A percentile compares a stretch with the other conserved stretches of the same genome.
phyloP scores from a whole-genome alignment of 1,139 yeast genomes.

The Schizosaccharomyces versatilis region DNA sequence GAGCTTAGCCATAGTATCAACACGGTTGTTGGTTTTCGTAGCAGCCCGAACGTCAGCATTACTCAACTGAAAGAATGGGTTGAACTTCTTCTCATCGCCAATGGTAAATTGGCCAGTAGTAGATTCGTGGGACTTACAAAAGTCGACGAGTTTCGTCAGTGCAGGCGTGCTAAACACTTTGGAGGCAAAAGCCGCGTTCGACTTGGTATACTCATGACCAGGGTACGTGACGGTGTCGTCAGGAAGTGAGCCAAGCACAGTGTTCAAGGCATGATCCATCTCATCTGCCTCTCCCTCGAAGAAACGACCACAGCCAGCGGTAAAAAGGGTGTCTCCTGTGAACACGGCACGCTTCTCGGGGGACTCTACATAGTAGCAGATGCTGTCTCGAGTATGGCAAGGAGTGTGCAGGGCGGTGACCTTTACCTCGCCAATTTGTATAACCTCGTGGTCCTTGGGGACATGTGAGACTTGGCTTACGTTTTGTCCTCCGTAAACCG shows the following conservation, averaged over 20 bases:
- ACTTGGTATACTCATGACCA: slow-evolving; percentile 85
- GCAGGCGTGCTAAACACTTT: slow-evolving; percentile 36
- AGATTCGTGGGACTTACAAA: slow-evolving; percentile 32
- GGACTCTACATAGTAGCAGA: slow-evolving; percentile 63
- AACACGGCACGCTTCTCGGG: slow-evolving; percentile 44
- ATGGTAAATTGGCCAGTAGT: slow-evolving; percentile 75
- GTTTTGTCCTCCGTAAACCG: slow-evolving; percentile 71
- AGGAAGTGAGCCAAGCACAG: slow-evolving; percentile 38
- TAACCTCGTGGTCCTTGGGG: slow-evolving; percentile 33
- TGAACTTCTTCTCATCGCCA: slow-evolving; percentile 56
- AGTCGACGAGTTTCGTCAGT: slow-evolving; percentile 32
- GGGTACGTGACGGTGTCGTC: slow-evolving; percentile 51
- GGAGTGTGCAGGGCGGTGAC: slow-evolving; percentile 83
- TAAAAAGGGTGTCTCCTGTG: slow-evolving; percentile 88
- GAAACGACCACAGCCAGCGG: slow-evolving; percentile 88
- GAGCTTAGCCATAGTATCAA: slow-evolving; percentile 40
- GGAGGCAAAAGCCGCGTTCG: slow-evolving; percentile 56
- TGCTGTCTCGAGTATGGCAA: slow-evolving; percentile 78
- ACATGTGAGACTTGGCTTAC: slow-evolving; percentile 47
- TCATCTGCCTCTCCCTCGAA: slow-evolving; percentile 60
- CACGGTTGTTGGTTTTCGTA: slow-evolving; percentile 24
- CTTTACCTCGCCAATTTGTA: slow-evolving; percentile 36
- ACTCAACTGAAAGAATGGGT: slow-evolving; percentile 66
- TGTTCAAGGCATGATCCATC: slow-evolving; percentile 52
- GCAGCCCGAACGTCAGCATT: slow-evolving; percentile 35